Evolutionary conservation across 1,139 yeast species (phyloP).

Genomic region (Protomyces inouyei): DNA sequence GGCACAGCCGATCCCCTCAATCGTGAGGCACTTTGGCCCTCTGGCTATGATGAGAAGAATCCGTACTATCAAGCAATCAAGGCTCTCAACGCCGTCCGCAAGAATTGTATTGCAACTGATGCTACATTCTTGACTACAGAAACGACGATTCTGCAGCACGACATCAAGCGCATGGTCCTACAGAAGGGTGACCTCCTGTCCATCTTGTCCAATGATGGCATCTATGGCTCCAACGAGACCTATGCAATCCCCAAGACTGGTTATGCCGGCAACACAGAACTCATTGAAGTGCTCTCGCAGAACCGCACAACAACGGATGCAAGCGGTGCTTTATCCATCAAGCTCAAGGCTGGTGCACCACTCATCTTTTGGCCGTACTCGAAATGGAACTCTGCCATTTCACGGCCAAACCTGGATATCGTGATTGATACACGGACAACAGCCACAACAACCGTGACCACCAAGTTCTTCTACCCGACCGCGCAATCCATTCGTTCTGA

Average conservation of each 20-base stretch:
- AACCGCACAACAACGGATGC: slow-evolving; percentile 19
- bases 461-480: slow-evolving; percentile 15
- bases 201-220: slow-evolving; percentile 19
- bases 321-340: slow-evolving; percentile 9
- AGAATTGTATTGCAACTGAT: slow-evolving; percentile 22
- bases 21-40: slow-evolving; percentile 30
- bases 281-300: slow-evolving; percentile 25
- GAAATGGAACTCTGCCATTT: slow-evolving; percentile 11
- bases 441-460: slow-evolving; percentile 25
- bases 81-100: slow-evolving; percentile 26
- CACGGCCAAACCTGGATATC: slow-evolving; percentile 6
- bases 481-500: slow-evolving; percentile 4
- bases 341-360: slow-evolving; percentile 25
- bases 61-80: slow-evolving; percentile 27
- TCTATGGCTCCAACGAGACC: slow-evolving; percentile 23
- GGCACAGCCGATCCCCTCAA: slow-evolving; percentile 30
- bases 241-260: slow-evolving; percentile 5
- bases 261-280: slow-evolving; percentile 15
- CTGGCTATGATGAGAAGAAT: slow-evolving; percentile 26
- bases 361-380: slow-evolving; percentile 24
- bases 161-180: slow-evolving; percentile 7
- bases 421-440: slow-evolving; percentile 23
- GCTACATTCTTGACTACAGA: slow-evolving; percentile 1
- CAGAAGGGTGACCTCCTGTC: slow-evolving; percentile 23
- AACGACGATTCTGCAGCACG: slow-evolving; percentile 11